These are phyloP conservation scores for Trichoderma reesei DNA, from an alignment of 495 filamentous ascomycete genomes.

Conservation along the genomic window DNA sequence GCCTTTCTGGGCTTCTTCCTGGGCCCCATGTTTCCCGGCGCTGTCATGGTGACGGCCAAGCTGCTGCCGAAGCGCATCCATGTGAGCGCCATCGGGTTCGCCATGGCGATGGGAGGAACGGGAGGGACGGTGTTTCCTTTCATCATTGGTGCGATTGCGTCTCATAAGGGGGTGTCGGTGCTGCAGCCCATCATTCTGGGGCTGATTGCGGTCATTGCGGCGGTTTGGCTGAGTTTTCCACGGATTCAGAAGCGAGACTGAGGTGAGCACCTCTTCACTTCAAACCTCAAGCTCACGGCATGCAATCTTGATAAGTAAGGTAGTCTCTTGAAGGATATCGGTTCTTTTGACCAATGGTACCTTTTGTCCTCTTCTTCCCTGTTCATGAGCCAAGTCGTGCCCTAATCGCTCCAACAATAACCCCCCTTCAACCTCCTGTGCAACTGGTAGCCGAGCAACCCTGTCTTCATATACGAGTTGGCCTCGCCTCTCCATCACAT, in stretches of 20 bases:
- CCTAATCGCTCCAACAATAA: too few species aligned
- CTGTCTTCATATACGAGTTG: too few species aligned
- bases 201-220: constrained; percentile 48
- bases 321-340: too few species aligned
- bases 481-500: not conserved
- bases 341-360: too few species aligned
- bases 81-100: constrained; percentile 74
- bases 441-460: too few species aligned
- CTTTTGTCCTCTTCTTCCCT: too few species aligned
- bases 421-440: too few species aligned
- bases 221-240: constrained; percentile 41
- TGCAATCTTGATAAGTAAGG: too few species aligned
- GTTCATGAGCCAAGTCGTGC: too few species aligned
- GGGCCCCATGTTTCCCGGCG: constrained; percentile 73
- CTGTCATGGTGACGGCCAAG: constrained; percentile 70
- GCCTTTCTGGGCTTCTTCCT: constrained; percentile 68
- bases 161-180: constrained; percentile 67
- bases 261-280: not conserved
- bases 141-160: constrained; percentile 73
- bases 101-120: constrained; percentile 67
- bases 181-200: constrained; percentile 68
- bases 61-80: constrained; percentile 69
- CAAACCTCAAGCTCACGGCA: not conserved
- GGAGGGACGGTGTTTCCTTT: constrained; percentile 79
- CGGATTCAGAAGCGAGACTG: constrained; percentile 17